Base-by-base conservation (phyloP, 805 yeast genomes). In the Candida mattraensis region DNA sequence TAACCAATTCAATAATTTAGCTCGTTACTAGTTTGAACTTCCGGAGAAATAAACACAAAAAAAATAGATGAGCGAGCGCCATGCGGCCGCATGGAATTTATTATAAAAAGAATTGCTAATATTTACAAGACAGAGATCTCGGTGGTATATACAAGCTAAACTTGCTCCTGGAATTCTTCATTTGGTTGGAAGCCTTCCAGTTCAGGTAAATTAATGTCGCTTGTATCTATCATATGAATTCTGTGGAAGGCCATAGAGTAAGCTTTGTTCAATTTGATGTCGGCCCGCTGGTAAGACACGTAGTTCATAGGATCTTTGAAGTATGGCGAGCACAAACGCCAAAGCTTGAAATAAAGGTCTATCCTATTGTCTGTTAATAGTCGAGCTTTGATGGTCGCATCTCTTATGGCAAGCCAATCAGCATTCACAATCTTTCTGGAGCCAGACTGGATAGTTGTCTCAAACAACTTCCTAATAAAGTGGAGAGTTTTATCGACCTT, bases 391-490 rank as follows among this genome's bases (percentile, higher is more conserved):
- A 77, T 67, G 5, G 93, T 83, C n/a, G 91, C 85, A 58, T 81
- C 88, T 64, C 89, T 75, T 37, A 85, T 62, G 3, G 91, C 84
- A 30, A 86, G 82, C 91, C 91, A 84, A 62, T 85, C 91, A 10
- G 93, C 91, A 55, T 78, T 78, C 7, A 87, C 85, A 43, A 85
- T 78, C 52, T 74, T 77, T 16, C 57, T 59, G 45, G 73, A 72
- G 6, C 78, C 76, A 38, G 64, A 64, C 34, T 55, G 63, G 27
- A 70, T 73, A 38, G 79, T 79, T 36, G 75, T 68, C 28, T 44
- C 39, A 9, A 62, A 26, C n/a, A 63, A 40, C 5, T 48, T 43
- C 13, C 44, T 29, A 15, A 60, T 56, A 7, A 59, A 35, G 2
- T 32, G 45, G 37, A 76, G 58, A 39, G 84, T 81, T 39, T 78